Percentiles rank a stretch among this genome's conserved stretches.
phyloP scores from a whole-genome alignment of 352 stramenopile species.

The Globisporangium camurandrum region DNA sequence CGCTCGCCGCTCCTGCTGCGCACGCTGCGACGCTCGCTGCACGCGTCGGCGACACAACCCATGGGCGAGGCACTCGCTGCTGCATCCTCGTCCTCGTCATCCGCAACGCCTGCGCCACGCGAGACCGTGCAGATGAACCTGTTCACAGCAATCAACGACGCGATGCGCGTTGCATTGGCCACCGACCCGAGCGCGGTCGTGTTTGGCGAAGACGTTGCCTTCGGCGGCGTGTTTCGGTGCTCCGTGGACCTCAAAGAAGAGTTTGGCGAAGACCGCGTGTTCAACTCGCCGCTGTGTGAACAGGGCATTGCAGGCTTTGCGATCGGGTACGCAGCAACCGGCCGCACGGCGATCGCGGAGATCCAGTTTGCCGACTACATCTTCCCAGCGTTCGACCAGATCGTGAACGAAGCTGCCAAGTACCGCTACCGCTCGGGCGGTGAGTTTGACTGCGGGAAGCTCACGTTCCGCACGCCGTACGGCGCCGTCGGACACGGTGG shows the following conservation, averaged over 20 bases:
- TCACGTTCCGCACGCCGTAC: constrained; percentile 94
- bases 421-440: constrained; percentile 97
- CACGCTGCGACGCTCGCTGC: constrained; percentile 4
- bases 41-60: constrained; percentile 5
- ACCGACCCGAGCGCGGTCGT: constrained; percentile 89
- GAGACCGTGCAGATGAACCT: constrained; percentile 87
- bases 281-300: constrained; percentile 96
- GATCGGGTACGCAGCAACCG: constrained; percentile 95
- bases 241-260: constrained; percentile 89
- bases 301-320: constrained; percentile 94
- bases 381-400: constrained; percentile 95
- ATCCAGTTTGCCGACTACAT: constrained; percentile 98
- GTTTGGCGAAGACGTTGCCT: constrained; percentile 98
- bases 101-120: constrained; percentile 13
- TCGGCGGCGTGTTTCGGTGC: constrained; percentile 98
- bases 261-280: constrained; percentile 93
- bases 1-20: constrained; percentile 8
- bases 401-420: constrained; percentile 98
- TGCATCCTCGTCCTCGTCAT: constrained; percentile 10
- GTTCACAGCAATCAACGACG: constrained; percentile 91
- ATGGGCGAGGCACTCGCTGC: background rate
- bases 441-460: constrained; percentile 96
- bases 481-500: constrained; percentile 92
- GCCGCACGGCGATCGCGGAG: constrained; percentile 96
- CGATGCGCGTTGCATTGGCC: constrained; percentile 82